Conservation (phyloP, 83 land plant species). For the Picea abies region DNA sequence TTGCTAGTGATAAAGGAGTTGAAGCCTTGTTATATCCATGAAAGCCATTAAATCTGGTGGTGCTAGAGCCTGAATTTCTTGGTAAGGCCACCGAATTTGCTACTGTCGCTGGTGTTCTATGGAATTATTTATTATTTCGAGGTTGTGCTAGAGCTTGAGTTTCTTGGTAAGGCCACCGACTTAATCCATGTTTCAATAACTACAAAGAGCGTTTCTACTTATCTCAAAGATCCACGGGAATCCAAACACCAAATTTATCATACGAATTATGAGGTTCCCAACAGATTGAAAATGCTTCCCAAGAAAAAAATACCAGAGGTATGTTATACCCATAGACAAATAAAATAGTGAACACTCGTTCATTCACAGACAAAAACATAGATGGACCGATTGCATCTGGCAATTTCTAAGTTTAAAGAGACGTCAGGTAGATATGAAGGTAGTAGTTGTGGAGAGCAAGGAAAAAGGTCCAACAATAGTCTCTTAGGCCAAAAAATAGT, state of each 20-base stretch:
- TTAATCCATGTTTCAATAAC: not conserved
- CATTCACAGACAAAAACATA: not conserved
- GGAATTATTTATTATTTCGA: too few relatives aligned
- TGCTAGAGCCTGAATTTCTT: too few relatives aligned
- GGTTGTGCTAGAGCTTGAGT: too few relatives aligned
- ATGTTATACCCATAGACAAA: not conserved
- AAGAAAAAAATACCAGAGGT: too few relatives aligned
- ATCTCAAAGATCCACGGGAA: not conserved
- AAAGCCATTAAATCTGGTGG: too few relatives aligned
- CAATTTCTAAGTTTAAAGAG: not conserved
- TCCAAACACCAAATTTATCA: not conserved
- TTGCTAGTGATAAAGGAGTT: too few relatives aligned
- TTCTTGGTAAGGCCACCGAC: too few relatives aligned
- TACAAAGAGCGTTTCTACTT: not conserved
- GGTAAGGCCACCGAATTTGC: too few relatives aligned
- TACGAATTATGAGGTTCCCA: not conserved
- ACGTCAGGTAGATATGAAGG: too few relatives aligned
- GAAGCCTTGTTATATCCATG: too few relatives aligned
- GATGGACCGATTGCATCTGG: not conserved
- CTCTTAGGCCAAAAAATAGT: conserved; percentile 40
- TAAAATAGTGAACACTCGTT: not conserved
- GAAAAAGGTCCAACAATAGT: conserved; percentile 60
- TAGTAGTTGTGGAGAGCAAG: conserved; percentile 28
- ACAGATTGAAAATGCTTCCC: too few relatives aligned
- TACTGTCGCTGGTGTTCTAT: too few relatives aligned